phyloP scores from a whole-genome alignment of 139 green algal genomes.

The Diplosphaera chodatii region DNA sequence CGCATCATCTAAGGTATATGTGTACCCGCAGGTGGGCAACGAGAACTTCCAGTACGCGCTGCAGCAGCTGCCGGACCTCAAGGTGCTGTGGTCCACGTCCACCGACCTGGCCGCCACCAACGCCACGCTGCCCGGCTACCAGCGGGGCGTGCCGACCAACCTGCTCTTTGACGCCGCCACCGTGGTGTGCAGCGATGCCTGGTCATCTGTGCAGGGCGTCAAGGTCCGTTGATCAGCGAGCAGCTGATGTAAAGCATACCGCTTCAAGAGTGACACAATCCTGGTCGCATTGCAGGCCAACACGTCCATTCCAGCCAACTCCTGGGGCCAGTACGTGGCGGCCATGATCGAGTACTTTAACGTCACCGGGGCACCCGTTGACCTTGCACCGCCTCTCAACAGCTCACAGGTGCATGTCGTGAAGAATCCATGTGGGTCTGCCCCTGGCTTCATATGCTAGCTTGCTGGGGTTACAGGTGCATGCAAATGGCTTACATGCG shows the following conservation, averaged over 20 bases:
- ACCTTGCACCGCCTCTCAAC: no score
- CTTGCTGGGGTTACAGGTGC: no score
- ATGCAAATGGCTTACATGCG: no score
- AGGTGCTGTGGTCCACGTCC: neutral
- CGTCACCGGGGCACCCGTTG: no score
- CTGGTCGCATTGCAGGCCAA: neutral
- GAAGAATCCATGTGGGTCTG: no score
- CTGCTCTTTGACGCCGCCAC: neutral
- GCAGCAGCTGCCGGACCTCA: constrained; percentile 6
- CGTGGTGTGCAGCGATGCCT: neutral
- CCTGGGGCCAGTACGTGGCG: neutral
- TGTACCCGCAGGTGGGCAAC: constrained; percentile 4
- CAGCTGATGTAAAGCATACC: no score
- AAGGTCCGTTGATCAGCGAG: no score
- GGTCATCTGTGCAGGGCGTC: no score
- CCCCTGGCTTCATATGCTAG: no score
- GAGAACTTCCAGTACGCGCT: neutral
- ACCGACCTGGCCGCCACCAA: neutral
- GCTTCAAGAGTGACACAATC: no score
- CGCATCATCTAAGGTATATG: no score
- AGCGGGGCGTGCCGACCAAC: neutral
- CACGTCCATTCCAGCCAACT: neutral
- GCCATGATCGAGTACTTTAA: neutral
- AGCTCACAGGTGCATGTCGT: no score
- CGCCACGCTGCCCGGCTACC: neutral